Evolutionary conservation across 2,329 filamentous ascomycete species (phyloP).

Genomic region (Amylocarpus encephaloides): DNA sequence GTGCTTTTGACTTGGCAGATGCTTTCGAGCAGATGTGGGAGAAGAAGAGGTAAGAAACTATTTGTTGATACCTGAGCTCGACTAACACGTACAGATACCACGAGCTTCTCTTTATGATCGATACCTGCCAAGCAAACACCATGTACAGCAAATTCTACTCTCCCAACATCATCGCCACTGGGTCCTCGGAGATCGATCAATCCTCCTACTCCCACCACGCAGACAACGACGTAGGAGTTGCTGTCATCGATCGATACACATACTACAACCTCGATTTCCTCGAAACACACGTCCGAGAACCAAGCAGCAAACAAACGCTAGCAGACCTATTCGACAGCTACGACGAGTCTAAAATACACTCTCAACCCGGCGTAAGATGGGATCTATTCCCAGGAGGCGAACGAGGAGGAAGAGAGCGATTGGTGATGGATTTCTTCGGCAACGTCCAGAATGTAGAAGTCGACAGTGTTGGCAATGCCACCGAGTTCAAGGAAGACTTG

Average conservation of each 20-base stretch:
- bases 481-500: slow-evolving; percentile 65
- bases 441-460: slow-evolving; percentile 97
- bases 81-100: slow-evolving; percentile 58
- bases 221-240: slow-evolving; percentile 95
- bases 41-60: slow-evolving; percentile 72
- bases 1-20: slow-evolving; percentile 90
- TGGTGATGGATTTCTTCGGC: slow-evolving; percentile 95
- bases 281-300: slow-evolving; percentile 80
- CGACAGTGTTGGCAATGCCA: slow-evolving; percentile 45
- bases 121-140: slow-evolving; percentile 98
- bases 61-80: not conserved
- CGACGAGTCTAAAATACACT: slow-evolving; percentile 91
- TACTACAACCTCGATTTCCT: slow-evolving; percentile 98
- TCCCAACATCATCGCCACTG: slow-evolving; percentile 95
- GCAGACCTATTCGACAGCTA: slow-evolving; percentile 96
- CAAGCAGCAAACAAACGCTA: slow-evolving; percentile 80
- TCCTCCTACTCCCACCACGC: slow-evolving; percentile 97
- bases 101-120: slow-evolving; percentile 99
- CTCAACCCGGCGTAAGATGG: slow-evolving; percentile 83
- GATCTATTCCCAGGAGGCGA: slow-evolving; percentile 90
- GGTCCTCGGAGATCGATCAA: slow-evolving; percentile 92
- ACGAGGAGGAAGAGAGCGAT: slow-evolving; percentile 65
- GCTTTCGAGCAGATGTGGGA: slow-evolving; percentile 99
- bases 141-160: slow-evolving; percentile 99
- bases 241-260: slow-evolving; percentile 96